Base-by-base conservation (phyloP, 805 yeast genomes). In the Clavispora carvajalis region DNA sequence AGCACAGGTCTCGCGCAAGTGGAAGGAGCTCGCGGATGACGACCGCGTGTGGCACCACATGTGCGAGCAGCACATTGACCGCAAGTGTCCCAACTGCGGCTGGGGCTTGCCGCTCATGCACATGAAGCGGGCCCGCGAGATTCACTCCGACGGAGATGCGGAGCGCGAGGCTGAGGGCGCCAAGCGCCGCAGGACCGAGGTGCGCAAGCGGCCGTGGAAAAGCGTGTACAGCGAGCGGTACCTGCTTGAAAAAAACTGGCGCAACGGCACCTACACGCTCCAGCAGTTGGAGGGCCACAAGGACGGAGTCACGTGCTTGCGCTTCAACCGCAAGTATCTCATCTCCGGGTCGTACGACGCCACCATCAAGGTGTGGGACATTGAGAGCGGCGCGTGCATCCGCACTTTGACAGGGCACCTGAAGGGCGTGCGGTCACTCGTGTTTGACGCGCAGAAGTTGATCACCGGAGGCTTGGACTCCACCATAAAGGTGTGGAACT, bases 61-160 rank as follows among this genome's bases (percentile, higher is more conserved):
- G 89, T 93, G 99, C 58, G 96, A 89, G 59, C 99, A 93, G 64
- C 99, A 93, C 62, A 93, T 93, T 40, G 99, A 93, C 64, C 75
- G 95, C 45, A 93, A 93, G 62, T 93, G 99, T 66, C 95, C 96
- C 29, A 87, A 87, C 57, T 93, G 99, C 66, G 99, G 99, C 12
- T 93, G 99, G 99, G 99, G 99, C 4, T 71, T 93, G 48, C 99
- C 99, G 3, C 67, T 93, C 44, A 77, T 93, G 79, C 96, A 89
- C 55, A 87, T 89, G 80, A 85, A 82, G 58, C 71, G 84, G 40
- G 83, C 82, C 1, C 63, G 85, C 45, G 79, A 79, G 54, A 64
- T 59, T 50, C 58, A 24, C 17, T 19, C 38, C 36, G 49, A 40
- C 2, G 40, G 26, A 11, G 47, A 38, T 2, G 18, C 17, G 17